These are phyloP conservation scores for Xylaria sp. DNA, from an alignment of 2,329 filamentous ascomycete genomes.

Conservation along the genomic window DNA sequence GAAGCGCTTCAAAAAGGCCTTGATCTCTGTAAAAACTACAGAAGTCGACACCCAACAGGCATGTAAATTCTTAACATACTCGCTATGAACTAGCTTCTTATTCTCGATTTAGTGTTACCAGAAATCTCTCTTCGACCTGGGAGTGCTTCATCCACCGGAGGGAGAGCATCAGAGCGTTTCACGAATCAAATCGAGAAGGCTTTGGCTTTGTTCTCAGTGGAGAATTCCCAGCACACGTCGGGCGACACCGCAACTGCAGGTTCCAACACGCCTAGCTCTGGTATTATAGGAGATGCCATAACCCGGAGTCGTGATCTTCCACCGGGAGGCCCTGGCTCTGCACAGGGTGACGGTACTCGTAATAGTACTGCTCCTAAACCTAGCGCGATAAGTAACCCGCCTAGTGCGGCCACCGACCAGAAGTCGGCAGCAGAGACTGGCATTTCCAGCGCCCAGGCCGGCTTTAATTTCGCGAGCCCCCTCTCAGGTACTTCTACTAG, in stretches of 20 bases:
- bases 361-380: not conserved
- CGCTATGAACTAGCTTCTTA: not conserved
- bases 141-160: no score
- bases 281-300: not conserved
- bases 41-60: slow-evolving; percentile 18
- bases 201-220: not conserved
- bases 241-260: not conserved
- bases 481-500: no score
- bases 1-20: slow-evolving; percentile 32
- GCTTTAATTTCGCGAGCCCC: no score
- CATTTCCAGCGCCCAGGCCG: not conserved
- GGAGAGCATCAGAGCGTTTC: not conserved
- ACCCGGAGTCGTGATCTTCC: not conserved
- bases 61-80: not conserved
- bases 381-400: not conserved
- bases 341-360: not conserved
- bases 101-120: not conserved
- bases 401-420: not conserved
- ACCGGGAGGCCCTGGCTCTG: not conserved
- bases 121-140: no score
- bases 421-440: not conserved
- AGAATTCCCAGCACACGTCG: not conserved
- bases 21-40: slow-evolving; percentile 33
- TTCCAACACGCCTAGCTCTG: not conserved
- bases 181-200: not conserved